Percentiles rank a stretch among this genome's conserved stretches.
phyloP scores from a whole-genome alignment of 768 basidiomycete genomes.

The Leccinellum luteum region DNA sequence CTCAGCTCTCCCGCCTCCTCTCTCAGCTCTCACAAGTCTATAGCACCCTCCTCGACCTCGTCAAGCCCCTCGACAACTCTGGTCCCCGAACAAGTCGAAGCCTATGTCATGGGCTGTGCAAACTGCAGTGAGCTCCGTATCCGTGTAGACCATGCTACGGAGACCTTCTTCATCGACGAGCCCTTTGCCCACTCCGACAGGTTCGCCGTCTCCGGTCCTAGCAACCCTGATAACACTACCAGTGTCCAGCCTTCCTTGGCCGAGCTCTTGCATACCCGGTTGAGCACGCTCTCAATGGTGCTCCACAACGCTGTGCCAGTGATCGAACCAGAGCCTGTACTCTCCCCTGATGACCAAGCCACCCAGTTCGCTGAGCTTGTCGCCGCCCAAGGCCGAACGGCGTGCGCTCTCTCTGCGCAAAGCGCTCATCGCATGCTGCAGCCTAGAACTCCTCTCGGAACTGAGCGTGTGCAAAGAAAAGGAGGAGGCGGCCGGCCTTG shows the following conservation, averaged over 20 bases:
- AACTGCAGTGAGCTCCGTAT: constrained; percentile 83
- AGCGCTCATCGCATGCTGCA: constrained; percentile 78
- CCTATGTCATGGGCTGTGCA: constrained; percentile 91
- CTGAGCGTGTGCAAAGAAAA: constrained; percentile 58
- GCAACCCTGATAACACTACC: constrained; percentile 37
- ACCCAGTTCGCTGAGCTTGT: constrained; percentile 59
- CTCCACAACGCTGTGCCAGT: constrained; percentile 66
- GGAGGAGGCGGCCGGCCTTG: constrained; percentile 53
- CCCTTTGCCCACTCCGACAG: constrained; percentile 52
- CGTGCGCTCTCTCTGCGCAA: constrained; percentile 73
- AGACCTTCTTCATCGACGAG: constrained; percentile 87
- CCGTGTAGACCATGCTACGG: constrained; percentile 83
- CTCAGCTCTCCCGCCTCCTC: constrained; percentile 87
- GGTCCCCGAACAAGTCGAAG: constrained; percentile 78
- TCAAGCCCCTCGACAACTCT: constrained; percentile 64
- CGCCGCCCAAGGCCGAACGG: constrained; percentile 66
- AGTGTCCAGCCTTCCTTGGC: constrained; percentile 73
- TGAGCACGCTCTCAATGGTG: constrained; percentile 70
- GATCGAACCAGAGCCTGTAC: constrained; percentile 45
- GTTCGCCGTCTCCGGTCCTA: constrained; percentile 16
- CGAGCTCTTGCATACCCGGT: constrained; percentile 71
- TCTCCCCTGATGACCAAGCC: constrained; percentile 46
- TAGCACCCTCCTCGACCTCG: constrained; percentile 76
- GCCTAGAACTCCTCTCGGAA: constrained; percentile 72
- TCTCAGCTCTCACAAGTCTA: constrained; percentile 93